Percentiles rank a stretch among this genome's conserved stretches.
Evolutionary conservation across 331 rosid genomes (phyloP).

Genomic region (Spiraea crenata): DNA sequence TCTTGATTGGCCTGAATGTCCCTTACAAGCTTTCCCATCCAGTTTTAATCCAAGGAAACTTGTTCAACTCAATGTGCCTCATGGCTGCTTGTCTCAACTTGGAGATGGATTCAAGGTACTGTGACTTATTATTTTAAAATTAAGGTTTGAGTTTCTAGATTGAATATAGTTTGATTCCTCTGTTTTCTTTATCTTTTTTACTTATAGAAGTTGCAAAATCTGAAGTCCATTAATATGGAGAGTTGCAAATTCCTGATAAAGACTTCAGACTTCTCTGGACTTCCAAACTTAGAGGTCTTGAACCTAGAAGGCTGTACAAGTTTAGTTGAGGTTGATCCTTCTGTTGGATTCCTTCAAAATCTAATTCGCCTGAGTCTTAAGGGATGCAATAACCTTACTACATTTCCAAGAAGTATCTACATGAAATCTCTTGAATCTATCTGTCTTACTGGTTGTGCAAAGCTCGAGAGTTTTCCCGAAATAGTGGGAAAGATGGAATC

Average conservation of each 20-base stretch:
- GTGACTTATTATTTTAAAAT: background rate
- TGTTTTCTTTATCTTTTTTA: background rate
- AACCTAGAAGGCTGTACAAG: background rate
- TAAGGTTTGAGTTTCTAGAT: background rate
- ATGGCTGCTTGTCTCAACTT: conserved; percentile 9
- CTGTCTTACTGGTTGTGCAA: background rate
- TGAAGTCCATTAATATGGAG: background rate
- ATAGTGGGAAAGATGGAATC: conserved; percentile 7
- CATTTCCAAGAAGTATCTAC: background rate
- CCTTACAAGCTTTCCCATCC: conserved; percentile 9
- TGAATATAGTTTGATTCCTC: background rate
- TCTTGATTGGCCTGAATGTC: conserved; percentile 18
- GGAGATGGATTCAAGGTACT: conserved; percentile 16
- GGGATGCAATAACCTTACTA: background rate
- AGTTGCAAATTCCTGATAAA: background rate
- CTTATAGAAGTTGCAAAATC: background rate
- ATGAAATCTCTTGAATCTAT: background rate
- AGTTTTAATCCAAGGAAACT: conserved; percentile 10
- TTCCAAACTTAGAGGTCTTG: background rate
- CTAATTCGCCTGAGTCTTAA: background rate
- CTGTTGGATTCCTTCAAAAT: background rate
- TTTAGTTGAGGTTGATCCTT: background rate
- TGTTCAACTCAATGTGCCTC: conserved; percentile 6
- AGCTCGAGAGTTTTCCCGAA: background rate
- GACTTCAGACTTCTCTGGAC: background rate